Conservation (phyloP, 192 early-diverging fungal species). For the Coemansia sp. region DNA sequence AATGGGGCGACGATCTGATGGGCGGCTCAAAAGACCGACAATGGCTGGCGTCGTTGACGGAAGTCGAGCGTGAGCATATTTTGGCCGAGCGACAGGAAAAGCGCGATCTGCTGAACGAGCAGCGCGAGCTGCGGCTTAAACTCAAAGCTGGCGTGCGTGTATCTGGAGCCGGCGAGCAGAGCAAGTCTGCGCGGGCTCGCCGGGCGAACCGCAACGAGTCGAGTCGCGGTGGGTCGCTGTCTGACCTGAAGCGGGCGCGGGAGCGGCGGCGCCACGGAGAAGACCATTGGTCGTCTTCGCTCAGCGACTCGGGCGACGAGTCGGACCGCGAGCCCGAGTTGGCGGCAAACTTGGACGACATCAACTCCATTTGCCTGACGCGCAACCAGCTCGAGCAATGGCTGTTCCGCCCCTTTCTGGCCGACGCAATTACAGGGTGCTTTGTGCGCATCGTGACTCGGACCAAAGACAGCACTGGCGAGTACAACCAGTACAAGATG, state of each 20-base stretch:
- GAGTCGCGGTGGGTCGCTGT: conserved; percentile 26
- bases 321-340: conserved; percentile 21
- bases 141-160: background rate
- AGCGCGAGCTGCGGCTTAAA: conserved; percentile 30
- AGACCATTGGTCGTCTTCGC: conserved; percentile 32
- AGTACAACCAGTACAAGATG: conserved; percentile 58
- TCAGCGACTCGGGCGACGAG: conserved; percentile 34
- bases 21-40: conserved; percentile 66
- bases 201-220: conserved; percentile 9
- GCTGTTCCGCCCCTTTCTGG: conserved; percentile 71
- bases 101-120: conserved; percentile 48
- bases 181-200: conserved; percentile 8
- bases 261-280: conserved; percentile 37
- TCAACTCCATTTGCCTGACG: conserved; percentile 62
- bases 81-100: conserved; percentile 73
- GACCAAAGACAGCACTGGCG: conserved; percentile 55
- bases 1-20: conserved; percentile 75
- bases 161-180: conserved; percentile 1
- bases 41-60: conserved; percentile 61
- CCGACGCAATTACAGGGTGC: conserved; percentile 63
- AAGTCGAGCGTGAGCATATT: conserved; percentile 76
- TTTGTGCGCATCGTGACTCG: conserved; percentile 63
- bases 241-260: conserved; percentile 61
- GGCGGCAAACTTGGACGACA: conserved; percentile 61
- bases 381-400: conserved; percentile 71